Percentiles rank a stretch among this genome's conserved stretches.
Evolutionary conservation across 345 rosid species (phyloP).

Genomic region (Adansonia digitata): DNA sequence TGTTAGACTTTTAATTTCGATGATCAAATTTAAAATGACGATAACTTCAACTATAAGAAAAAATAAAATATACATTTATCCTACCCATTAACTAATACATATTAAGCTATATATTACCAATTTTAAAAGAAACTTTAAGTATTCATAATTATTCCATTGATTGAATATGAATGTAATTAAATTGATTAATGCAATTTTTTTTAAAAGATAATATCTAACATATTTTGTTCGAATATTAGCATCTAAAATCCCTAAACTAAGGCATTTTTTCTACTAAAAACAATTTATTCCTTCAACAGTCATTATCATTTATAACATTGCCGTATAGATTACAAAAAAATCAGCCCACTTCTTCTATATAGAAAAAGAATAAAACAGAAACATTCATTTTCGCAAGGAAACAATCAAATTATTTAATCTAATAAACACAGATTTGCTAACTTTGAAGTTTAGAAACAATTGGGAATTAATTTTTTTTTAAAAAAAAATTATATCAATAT

Average conservation of each 20-base stretch:
- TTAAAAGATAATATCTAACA: no score
- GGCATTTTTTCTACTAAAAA: no score
- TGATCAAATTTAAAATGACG: no score
- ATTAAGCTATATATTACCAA: neutral
- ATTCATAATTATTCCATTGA: neutral
- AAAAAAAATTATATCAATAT: constrained; percentile 8
- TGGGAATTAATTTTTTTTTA: constrained; percentile 3
- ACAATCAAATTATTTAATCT: constrained; percentile 22
- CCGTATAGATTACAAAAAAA: constrained; percentile 13
- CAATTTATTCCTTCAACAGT: neutral
- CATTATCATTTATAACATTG: constrained; percentile 17
- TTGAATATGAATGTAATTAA: no score
- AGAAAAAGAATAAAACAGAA: constrained; percentile 19
- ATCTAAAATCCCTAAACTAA: no score
- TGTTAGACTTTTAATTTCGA: no score
- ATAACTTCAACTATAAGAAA: no score
- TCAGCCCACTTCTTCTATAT: constrained; percentile 18
- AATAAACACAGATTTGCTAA: constrained; percentile 33
- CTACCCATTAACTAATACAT: neutral
- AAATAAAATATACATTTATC: neutral
- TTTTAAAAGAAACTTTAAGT: neutral
- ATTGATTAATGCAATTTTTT: no score
- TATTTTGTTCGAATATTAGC: no score
- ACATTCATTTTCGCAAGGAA: constrained; percentile 5
- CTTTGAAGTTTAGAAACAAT: constrained; percentile 32